Conservation (phyloP, 805 yeast genomes). For the Hanseniaspora lindneri region DNA sequence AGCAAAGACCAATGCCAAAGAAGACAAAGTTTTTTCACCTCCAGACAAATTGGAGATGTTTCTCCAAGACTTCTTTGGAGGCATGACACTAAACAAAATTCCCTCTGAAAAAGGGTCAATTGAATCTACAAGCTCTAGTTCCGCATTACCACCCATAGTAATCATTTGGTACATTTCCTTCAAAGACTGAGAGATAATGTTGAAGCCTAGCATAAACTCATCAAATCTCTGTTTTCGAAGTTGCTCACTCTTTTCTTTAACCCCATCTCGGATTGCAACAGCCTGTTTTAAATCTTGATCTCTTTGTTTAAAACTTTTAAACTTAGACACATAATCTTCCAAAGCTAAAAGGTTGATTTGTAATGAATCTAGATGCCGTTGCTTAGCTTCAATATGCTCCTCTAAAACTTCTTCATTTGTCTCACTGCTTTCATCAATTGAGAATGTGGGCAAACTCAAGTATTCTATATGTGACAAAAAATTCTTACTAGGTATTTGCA, state of each 20-base stretch:
- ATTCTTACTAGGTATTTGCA: background rate
- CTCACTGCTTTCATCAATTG: constrained; percentile 40
- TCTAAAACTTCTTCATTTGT: constrained; percentile 41
- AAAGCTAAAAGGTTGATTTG: constrained; percentile 62
- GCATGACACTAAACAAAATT: constrained; percentile 93
- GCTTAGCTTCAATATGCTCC: constrained; percentile 42
- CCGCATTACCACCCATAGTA: constrained; percentile 99
- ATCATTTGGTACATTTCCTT: constrained; percentile 98
- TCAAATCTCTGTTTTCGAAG: constrained; percentile 62
- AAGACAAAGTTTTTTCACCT: constrained; percentile 92
- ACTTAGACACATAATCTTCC: constrained; percentile 61
- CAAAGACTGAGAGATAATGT: constrained; percentile 69
- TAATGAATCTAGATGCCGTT: constrained; percentile 43
- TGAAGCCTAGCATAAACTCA: constrained; percentile 90
- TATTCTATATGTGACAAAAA: constrained; percentile 11
- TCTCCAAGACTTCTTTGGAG: constrained; percentile 96
- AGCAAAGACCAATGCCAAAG: constrained; percentile 91
- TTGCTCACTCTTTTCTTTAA: constrained; percentile 51
- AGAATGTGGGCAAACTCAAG: constrained; percentile 31
- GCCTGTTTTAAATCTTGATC: constrained; percentile 57
- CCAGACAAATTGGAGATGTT: constrained; percentile 91
- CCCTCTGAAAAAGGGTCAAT: constrained; percentile 98
- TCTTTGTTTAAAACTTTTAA: constrained; percentile 51
- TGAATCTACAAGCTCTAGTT: constrained; percentile 85
- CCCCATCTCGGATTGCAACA: constrained; percentile 50